Evolutionary conservation across 176 grass and related monocot genomes (phyloP), one percentile per base, ranked within the genome.

Genomic region (Cenchrus fungigraminus): DNA sequence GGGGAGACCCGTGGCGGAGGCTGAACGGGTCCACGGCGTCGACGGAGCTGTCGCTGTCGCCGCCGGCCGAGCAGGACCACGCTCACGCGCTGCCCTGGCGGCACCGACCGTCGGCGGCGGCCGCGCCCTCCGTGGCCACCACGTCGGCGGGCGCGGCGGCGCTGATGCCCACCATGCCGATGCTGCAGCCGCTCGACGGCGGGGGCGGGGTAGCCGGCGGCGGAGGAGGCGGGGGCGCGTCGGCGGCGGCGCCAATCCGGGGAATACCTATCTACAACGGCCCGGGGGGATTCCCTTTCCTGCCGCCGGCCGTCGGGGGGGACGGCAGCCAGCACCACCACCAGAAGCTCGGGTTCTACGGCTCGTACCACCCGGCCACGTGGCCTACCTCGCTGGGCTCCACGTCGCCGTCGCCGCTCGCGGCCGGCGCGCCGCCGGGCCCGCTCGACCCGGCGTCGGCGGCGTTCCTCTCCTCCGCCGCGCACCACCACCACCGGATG

Each of bases 241-340:
- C 88, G 76, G 75, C 42, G 19, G 12, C 87, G 17, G 46, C 68
- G 22, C 91, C 93, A 58, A 99, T 96, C 79, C 91, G 92, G 57
- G 97, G 93, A 34, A 92, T 99, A 84, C 97, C 97, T 63, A 89
- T 96, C 85, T 96, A 99, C 86, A 94, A 91, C 84, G 84, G 83
- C 59, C 58, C 73, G 4, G 76, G 84, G 9, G 80, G 82, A 25
- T 81, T 94, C 65, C 91, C 95, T 20, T 93, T 93, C 88, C 82
- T 95, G 49, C 87, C 84, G 6, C 62, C 68, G 66, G 78, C 60
- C 47, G 16, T 46, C n/a, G 88, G 74, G 11, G 54, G 6, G 87
- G n/a, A 32, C 45, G 57, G 57, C 19, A 20, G 58, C 20, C 17
- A 1, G 34, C 52, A n/a, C 61, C 49, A 47, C 62, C 73, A 90